These are phyloP conservation scores for Xylaria sp. DNA, from an alignment of 2,329 filamentous ascomycete species.

Conservation along the genomic window DNA sequence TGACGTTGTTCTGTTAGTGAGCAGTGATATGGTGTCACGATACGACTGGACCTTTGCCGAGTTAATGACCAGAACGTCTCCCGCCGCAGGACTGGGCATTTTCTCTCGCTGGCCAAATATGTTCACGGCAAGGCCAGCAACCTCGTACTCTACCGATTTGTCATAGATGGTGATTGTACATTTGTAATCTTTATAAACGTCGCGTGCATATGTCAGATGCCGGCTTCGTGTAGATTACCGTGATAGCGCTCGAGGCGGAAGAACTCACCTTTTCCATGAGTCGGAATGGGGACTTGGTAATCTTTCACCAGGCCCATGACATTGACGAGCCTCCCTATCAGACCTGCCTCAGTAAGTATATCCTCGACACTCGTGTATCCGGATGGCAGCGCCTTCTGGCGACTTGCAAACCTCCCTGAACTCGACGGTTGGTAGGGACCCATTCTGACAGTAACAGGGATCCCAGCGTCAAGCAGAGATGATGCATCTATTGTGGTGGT, in stretches of 20 bases:
- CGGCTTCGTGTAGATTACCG: conserved; percentile 23
- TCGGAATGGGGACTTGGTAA: conserved; percentile 62
- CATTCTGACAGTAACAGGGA: conserved; percentile 34
- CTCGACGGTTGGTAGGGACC: conserved; percentile 34
- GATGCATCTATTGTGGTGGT: neutral
- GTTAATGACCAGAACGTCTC: conserved; percentile 74
- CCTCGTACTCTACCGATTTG: conserved; percentile 60
- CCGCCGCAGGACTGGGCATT: conserved; percentile 61
- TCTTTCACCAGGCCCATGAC: conserved; percentile 80
- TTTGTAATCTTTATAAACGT: conserved; percentile 64
- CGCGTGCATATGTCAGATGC: conserved; percentile 27
- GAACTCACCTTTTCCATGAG: conserved; percentile 61
- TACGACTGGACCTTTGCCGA: conserved; percentile 61
- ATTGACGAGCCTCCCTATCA: conserved; percentile 56
- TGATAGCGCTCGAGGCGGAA: neutral
- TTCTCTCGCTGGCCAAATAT: conserved; percentile 66
- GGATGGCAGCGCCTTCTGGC: conserved; percentile 38
- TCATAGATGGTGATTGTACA: conserved; percentile 71
- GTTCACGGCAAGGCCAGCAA: conserved; percentile 59
- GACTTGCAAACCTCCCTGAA: conserved; percentile 30
- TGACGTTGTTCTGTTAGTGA: conserved; percentile 56
- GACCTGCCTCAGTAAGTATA: conserved; percentile 56
- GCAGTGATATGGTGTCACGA: conserved; percentile 54
- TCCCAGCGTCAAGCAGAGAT: neutral
- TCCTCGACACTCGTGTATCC: conserved; percentile 57